Base-by-base conservation (phyloP, 176 grass and related monocot species). In the Chloris gayana region DNA sequence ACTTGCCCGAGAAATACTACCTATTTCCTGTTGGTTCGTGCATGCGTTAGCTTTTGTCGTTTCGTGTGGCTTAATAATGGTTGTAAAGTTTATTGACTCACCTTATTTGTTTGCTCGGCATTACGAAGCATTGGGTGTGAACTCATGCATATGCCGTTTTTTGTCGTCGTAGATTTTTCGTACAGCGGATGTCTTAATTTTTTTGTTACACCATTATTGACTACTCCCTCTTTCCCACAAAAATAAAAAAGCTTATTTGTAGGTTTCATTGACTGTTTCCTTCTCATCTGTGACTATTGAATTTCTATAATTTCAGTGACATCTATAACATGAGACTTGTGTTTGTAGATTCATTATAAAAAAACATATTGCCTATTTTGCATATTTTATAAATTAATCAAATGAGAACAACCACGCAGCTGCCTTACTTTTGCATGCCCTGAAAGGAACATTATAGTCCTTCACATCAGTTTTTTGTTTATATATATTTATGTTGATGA, bases 381-480 rank as follows among this genome's bases (percentile, higher is more conserved):
- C 35, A 37, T 37, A 37, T 37, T 37, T 37, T 37, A 6, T 37
- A 37, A 37, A 37, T 37, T 37, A 37, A 37, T 37, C 35, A 2
- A 37, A 37, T 37, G 7, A 74, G 58, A 59, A 26, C 34, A 67
- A 33, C 29, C 33, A 7, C 29, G 30, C 39, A 32, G 26, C 69
- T 56, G 51, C 9, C 32, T 44, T 69, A 61, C 24, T 39, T 47
- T 76, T 70, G 44, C 24, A 51, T 37, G 56, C 56, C 29, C 5
- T 6, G 0, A 37, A 33, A 57, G 32, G 47, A 47, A 53, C 6
- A 34, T 67, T 14, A 14, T 32, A 51, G 29, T 68, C 74, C 39
- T 24, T 1, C 47, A 33, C 77, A 60, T 77, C 17, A 82, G 21
- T 64, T 49, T 80, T 45, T n/a, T n/a, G n/a, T n/a, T n/a, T 56